phyloP scores from a whole-genome alignment of 352 stramenopile genomes.

The Pythium monospermum region DNA sequence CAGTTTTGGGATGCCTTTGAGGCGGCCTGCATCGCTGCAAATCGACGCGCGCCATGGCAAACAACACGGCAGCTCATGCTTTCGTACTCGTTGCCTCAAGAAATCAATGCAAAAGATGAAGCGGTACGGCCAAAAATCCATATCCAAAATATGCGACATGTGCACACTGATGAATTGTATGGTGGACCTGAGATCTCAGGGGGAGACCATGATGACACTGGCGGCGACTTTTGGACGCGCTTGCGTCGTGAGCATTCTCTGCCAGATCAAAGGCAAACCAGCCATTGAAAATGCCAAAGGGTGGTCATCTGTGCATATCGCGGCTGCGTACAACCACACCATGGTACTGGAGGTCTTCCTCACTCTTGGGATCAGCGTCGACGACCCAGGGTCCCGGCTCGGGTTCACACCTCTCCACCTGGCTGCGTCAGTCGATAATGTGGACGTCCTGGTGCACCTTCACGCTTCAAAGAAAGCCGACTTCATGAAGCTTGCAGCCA shows the following conservation, averaged over 20 bases:
- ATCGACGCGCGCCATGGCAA: slow-evolving; percentile 29
- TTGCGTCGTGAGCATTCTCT: slow-evolving; percentile 52
- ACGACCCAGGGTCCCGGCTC: slow-evolving; percentile 36
- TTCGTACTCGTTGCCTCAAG: slow-evolving; percentile 51
- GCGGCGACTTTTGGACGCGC: slow-evolving; percentile 41
- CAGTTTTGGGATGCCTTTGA: slow-evolving; percentile 55
- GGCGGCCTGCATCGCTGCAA: slow-evolving; percentile 37
- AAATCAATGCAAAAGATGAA: slow-evolving; percentile 56
- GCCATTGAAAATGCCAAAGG: slow-evolving; percentile 61
- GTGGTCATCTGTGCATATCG: slow-evolving; percentile 57
- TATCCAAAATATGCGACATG: slow-evolving; percentile 9
- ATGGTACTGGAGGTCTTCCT: slow-evolving; percentile 42
- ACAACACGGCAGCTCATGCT: slow-evolving; percentile 47
- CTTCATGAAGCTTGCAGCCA: slow-evolving; percentile 40
- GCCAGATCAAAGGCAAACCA: slow-evolving; percentile 58
- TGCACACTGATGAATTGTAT: not conserved
- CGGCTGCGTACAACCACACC: slow-evolving; percentile 48
- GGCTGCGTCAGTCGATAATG: slow-evolving; percentile 46
- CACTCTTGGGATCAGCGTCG: slow-evolving; percentile 36
- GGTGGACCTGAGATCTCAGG: slow-evolving; percentile 24
- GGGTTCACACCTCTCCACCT: slow-evolving; percentile 59
- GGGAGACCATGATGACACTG: slow-evolving; percentile 70
- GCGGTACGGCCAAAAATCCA: slow-evolving; percentile 20
- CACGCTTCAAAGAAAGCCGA: slow-evolving; percentile 35
- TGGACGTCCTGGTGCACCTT: slow-evolving; percentile 42